Evolutionary conservation across 352 stramenopile species (phyloP).

Genomic region (Phytophthora crassamura): DNA sequence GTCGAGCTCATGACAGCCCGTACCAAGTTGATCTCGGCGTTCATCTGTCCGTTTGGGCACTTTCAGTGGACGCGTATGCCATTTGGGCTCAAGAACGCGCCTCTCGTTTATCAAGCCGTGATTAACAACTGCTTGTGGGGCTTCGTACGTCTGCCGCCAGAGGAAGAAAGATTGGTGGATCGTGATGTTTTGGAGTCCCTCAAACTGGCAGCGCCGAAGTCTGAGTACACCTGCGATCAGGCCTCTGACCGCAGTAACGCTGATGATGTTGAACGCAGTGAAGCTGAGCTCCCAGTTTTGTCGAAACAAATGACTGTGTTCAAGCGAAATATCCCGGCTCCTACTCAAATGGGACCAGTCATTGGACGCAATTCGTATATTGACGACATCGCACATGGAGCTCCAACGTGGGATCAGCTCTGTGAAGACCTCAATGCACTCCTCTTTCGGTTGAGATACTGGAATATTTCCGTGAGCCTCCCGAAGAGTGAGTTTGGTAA

Average conservation of each 20-base stretch:
- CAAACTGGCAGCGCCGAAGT: no score
- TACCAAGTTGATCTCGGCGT: not conserved
- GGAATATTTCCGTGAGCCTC: constrained; percentile 9
- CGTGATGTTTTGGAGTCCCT: constrained; percentile 1
- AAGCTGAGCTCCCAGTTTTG: not conserved
- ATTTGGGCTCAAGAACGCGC: not conserved
- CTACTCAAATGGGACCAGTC: no score
- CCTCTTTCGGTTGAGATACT: constrained; percentile 2
- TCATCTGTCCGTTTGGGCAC: constrained; percentile 3
- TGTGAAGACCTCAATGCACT: constrained; percentile 1
- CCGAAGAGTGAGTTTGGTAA: constrained; percentile 11
- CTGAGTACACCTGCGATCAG: no score
- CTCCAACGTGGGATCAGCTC: constrained; percentile 6
- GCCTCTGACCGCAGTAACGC: no score
- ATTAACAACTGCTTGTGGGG: constrained; percentile 5
- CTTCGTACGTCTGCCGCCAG: not conserved
- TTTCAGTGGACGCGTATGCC: not conserved
- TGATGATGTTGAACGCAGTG: no score
- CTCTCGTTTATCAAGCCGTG: not conserved
- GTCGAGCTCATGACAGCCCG: not conserved
- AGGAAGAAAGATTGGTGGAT: constrained; percentile 1
- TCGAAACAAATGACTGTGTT: not conserved
- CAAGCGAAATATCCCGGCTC: no score
- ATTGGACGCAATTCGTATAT: no score
- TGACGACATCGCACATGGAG: no score